These are phyloP conservation scores for Avena insularis DNA, from an alignment of 176 grass and related monocot species.

Conservation along the genomic window DNA sequence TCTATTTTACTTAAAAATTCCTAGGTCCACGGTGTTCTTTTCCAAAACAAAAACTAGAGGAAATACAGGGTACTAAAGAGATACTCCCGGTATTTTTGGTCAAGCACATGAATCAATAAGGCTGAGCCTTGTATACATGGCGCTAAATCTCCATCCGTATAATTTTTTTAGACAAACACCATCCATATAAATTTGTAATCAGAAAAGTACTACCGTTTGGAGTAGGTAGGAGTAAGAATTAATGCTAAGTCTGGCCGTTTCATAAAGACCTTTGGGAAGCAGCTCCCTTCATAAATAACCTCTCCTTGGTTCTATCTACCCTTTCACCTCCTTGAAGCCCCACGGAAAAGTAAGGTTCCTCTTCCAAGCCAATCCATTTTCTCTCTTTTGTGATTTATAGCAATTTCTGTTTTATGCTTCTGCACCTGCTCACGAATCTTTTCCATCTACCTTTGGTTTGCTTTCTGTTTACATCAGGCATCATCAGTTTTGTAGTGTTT, in stretches of 20 bases:
- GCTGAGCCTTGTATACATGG: background rate
- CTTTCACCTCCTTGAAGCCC: background rate
- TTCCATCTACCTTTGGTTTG: background rate
- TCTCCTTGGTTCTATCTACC: background rate
- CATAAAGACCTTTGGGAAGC: background rate
- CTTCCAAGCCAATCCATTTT: background rate
- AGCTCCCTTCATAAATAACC: background rate
- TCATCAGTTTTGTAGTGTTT: background rate
- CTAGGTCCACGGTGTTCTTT: too few species aligned
- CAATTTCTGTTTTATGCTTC: background rate
- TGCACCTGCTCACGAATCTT: background rate
- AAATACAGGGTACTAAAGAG: too few species aligned
- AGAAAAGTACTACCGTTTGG: too few species aligned
- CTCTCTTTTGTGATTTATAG: background rate
- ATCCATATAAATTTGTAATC: background rate
- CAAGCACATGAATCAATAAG: background rate
- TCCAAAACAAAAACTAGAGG: too few species aligned
- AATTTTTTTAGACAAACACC: too few species aligned
- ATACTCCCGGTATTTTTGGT: background rate
- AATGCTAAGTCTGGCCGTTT: background rate
- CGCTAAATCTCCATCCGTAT: background rate
- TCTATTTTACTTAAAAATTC: too few species aligned
- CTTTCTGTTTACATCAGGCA: background rate
- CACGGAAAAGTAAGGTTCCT: background rate
- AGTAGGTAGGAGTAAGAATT: background rate